phyloP scores from a whole-genome alignment of 495 filamentous ascomycete genomes.

The Penicillium robsamsonii region DNA sequence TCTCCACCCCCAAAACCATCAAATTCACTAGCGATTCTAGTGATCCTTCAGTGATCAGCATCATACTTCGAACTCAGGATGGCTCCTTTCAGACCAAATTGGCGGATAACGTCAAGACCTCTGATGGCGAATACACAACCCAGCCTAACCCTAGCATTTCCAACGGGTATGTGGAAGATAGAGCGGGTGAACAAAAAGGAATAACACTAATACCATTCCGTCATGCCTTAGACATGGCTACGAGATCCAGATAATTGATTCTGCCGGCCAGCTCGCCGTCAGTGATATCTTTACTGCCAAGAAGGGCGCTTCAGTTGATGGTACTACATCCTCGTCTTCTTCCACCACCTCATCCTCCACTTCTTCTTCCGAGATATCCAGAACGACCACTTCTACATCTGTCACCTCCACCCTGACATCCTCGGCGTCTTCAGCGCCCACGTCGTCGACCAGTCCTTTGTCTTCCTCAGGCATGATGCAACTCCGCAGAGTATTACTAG shows the following conservation, averaged over 20 bases:
- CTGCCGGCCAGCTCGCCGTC: constrained; percentile 15
- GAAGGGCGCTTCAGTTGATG: constrained; percentile 16
- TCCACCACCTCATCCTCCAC: constrained; percentile 9
- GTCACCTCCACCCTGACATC: constrained; percentile 11
- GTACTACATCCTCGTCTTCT: constrained; percentile 15
- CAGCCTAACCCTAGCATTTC: constrained; percentile 18
- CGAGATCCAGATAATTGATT: constrained; percentile 20
- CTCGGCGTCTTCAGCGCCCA: constrained; percentile 4
- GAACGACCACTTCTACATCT: constrained; percentile 10
- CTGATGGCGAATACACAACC: constrained; percentile 18
- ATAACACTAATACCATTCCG: constrained; percentile 10
- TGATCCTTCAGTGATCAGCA: constrained; percentile 14
- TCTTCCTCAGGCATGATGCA: constrained; percentile 19
- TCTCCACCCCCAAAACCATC: constrained; percentile 20
- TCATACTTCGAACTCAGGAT: constrained; percentile 19
- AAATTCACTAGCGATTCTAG: constrained; percentile 13
- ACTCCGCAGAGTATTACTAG: constrained; percentile 10
- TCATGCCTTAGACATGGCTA: constrained; percentile 13
- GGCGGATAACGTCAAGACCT: constrained; percentile 21
- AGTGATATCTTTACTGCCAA: constrained; percentile 18
- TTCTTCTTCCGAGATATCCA: constrained; percentile 11
- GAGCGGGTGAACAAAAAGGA: constrained; percentile 3
- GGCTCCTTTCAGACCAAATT: constrained; percentile 21
- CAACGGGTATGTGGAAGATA: constrained; percentile 16
- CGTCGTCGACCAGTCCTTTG: constrained; percentile 12